Evolutionary conservation across 2,329 filamentous ascomycete species (phyloP).

Genomic region (Monosporascus sp.): DNA sequence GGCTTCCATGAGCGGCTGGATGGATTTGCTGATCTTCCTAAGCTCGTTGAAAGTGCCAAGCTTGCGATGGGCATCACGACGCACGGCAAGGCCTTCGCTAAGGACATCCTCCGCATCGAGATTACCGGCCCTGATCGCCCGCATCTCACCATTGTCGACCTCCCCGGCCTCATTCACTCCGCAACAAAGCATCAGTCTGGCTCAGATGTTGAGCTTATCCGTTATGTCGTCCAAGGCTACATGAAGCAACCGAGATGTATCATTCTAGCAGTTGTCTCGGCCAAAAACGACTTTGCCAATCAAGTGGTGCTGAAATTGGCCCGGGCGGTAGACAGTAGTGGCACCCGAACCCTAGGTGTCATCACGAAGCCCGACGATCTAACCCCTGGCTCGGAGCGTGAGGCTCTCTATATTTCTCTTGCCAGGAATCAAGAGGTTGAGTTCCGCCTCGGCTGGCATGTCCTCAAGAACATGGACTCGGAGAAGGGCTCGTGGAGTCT

Average conservation of each 20-base stretch:
- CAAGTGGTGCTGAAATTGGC: slow-evolving; percentile 51
- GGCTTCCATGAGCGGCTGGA: slow-evolving; percentile 4
- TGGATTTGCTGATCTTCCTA: slow-evolving; percentile 15
- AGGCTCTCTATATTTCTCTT: slow-evolving; percentile 32
- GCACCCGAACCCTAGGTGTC: slow-evolving; percentile 41
- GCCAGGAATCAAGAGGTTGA: slow-evolving; percentile 40
- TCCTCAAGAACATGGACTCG: slow-evolving; percentile 41
- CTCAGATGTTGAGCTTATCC: slow-evolving; percentile 38
- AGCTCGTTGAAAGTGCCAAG: slow-evolving; percentile 30
- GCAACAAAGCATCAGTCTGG: too few relatives aligned
- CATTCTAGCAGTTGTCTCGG: slow-evolving; percentile 53
- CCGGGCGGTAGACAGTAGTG: slow-evolving; percentile 27
- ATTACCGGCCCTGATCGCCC: slow-evolving; percentile 36
- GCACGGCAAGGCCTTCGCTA: slow-evolving; percentile 29
- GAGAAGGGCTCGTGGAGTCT: slow-evolving; percentile 23
- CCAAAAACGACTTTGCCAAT: slow-evolving; percentile 51
- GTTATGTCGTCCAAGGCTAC: slow-evolving; percentile 46
- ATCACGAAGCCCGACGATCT: slow-evolving; percentile 44
- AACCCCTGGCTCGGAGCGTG: slow-evolving; percentile 30
- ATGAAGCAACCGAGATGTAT: slow-evolving; percentile 52
- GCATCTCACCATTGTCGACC: slow-evolving; percentile 49
- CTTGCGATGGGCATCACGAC: slow-evolving; percentile 40
- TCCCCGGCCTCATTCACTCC: slow-evolving; percentile 34
- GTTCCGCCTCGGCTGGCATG: slow-evolving; percentile 48
- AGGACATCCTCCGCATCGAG: slow-evolving; percentile 38